Evolutionary conservation across 1,139 yeast species (phyloP), one percentile per base, ranked within the genome.

Genomic region (Taphrina wiesneri): DNA sequence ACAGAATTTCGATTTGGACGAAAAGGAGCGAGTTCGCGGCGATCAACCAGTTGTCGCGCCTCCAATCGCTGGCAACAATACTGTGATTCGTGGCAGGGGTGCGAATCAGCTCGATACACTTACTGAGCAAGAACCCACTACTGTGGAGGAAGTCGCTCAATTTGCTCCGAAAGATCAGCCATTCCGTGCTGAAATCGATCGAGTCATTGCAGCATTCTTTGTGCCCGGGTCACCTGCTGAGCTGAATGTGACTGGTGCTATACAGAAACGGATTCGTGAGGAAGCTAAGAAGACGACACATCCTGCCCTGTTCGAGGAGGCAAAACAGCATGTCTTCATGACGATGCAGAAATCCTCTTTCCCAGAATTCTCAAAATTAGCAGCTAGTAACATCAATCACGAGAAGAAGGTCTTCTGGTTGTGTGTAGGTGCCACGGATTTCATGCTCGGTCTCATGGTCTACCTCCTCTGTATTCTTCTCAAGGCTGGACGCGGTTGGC

Each of bases 401-500:
- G 54, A 53, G 46, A 62, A 62, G 47, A 62, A 62, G 47, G 54
- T 62, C 3, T 62, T 53, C 36, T 62, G 65, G 65, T 51, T 53
- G 11, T 53, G 65, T 15, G 54, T 62, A 6, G 65, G 65, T 7
- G 28, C 60, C 3, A 28, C 47, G 6, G 60, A 62, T 34, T 62
- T 54, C 30, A 52, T 62, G 54, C 36, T 62, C 9, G 60, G 60
- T 25, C 19, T 62, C 15, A 54, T 62, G 60, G 60, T 62, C 21
- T 53, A 62, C 39, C 32, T 62, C 23, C 47, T 62, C 25, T 62
- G 65, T 21, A 62, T 62, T 32, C 39, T 62, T 26, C 46, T 62
- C 17, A 45, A 54, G 47, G 60, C 60, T 13, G 65, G 60, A 3
- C 65, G 65, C 7, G 65, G 65, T 3, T 62, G 60, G 54, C 43